Conservation (phyloP, 73 alveolate species). For the Tetrahymena thermophila region DNA sequence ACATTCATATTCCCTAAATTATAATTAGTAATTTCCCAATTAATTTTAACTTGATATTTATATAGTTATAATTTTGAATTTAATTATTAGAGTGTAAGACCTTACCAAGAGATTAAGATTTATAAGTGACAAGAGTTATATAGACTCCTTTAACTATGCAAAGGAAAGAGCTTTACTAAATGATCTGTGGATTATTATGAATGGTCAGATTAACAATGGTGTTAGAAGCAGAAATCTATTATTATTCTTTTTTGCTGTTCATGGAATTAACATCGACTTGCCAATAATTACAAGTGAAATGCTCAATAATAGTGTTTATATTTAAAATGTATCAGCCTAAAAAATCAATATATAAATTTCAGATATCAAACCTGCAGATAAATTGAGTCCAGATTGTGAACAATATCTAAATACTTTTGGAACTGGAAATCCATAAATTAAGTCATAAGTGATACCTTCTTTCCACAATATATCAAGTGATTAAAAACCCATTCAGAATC, state of each 20-base stretch:
- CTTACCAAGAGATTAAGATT: background rate
- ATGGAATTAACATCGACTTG: background rate
- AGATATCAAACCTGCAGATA: background rate
- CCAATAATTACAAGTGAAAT: background rate
- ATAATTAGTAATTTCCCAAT: background rate
- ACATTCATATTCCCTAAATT: background rate
- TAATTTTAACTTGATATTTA: too few species aligned
- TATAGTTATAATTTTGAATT: background rate
- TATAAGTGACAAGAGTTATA: background rate
- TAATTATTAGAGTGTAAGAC: background rate
- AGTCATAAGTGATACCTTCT: background rate
- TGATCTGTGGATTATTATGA: background rate
- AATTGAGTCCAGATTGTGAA: background rate
- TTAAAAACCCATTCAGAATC: background rate
- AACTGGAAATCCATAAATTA: background rate
- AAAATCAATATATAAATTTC: background rate
- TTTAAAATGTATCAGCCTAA: background rate
- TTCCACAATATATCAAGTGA: background rate
- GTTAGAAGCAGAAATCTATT: background rate
- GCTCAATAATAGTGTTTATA: background rate
- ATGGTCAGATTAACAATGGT: background rate
- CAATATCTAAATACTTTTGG: background rate
- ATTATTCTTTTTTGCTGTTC: background rate
- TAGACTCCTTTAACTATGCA: background rate
- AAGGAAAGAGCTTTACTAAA: background rate